Conservation (phyloP, 2,329 filamentous ascomycete species). For the Trichoderma atrobrunneum region DNA sequence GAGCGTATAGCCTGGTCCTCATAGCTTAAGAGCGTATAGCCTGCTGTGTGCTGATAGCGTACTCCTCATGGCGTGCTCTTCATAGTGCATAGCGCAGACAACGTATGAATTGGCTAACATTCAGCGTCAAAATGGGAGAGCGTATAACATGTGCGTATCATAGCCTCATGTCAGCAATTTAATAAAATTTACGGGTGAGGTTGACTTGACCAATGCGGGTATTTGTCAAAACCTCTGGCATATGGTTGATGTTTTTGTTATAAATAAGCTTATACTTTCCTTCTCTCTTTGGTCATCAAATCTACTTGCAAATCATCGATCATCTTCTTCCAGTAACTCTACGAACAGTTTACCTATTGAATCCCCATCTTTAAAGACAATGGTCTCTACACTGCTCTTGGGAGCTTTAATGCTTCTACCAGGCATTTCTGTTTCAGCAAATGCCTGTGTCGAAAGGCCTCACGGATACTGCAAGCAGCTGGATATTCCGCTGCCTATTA, state of each 20-base stretch:
- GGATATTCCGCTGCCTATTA: not conserved
- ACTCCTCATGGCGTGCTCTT: not conserved
- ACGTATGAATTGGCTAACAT: not conserved
- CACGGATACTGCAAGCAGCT: conserved; percentile 14
- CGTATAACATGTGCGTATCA: not conserved
- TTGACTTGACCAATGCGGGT: not conserved
- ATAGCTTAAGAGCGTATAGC: not conserved
- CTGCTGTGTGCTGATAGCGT: not conserved
- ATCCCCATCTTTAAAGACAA: not conserved
- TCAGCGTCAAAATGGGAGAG: not conserved
- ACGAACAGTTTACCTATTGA: not conserved
- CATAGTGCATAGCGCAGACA: not conserved
- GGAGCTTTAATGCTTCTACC: not conserved
- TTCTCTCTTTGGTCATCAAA: not conserved
- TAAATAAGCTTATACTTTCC: not conserved
- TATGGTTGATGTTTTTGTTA: not conserved
- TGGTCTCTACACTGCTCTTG: not conserved
- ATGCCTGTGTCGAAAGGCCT: not conserved
- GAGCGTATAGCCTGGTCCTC: not conserved
- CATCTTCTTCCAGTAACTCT: not conserved
- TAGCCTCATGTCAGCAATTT: not conserved
- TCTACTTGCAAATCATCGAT: not conserved
- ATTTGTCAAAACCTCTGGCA: not conserved
- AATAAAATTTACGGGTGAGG: not conserved
- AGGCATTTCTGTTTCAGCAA: not conserved